phyloP scores from a whole-genome alignment of 2,329 filamentous ascomycete genomes.

The Endocalyx cinctus region DNA sequence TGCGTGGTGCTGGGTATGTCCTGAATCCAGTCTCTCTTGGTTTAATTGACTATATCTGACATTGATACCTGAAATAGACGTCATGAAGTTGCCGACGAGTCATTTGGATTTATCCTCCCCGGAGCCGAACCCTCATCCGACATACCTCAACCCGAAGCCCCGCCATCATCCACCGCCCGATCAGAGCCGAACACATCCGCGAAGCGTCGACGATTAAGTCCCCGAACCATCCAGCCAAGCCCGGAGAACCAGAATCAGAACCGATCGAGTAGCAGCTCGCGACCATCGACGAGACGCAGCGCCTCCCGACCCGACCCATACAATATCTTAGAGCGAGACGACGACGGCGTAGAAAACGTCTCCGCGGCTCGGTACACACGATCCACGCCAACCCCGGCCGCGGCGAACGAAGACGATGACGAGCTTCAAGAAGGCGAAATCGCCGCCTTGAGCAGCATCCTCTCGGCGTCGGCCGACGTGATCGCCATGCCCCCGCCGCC shows the following conservation, averaged over 20 bases:
- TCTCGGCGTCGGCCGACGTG: too few species aligned
- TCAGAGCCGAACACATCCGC: constrained; percentile 44
- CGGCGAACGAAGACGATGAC: too few species aligned
- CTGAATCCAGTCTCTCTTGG: too few species aligned
- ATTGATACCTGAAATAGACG: constrained; percentile 30
- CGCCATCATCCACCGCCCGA: constrained; percentile 25
- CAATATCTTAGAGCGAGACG: constrained; percentile 9
- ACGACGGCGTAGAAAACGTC: constrained; percentile 11
- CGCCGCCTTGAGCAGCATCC: too few species aligned
- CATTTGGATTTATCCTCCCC: constrained; percentile 51
- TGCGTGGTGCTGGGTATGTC: constrained; percentile 59
- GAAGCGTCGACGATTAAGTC: constrained; percentile 37
- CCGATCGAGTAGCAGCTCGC: constrained; percentile 15
- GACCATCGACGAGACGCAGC: constrained; percentile 11
- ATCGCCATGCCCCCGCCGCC: too few species aligned
- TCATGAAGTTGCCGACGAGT: constrained; percentile 55
- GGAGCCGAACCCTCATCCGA: constrained; percentile 22
- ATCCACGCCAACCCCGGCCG: too few species aligned
- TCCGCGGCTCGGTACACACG: too few species aligned
- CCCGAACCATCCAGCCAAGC: constrained; percentile 8
- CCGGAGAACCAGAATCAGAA: too few species aligned
- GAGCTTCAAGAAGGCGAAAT: too few species aligned
- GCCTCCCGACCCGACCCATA: constrained; percentile 16
- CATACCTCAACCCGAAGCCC: constrained; percentile 9
- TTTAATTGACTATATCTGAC: not conserved